A percentile compares a stretch with the other conserved stretches of the same genome.
These are phyloP conservation scores for Omphalotus guepiniiformis DNA, from an alignment of 768 basidiomycete species.

Conservation along the genomic window DNA sequence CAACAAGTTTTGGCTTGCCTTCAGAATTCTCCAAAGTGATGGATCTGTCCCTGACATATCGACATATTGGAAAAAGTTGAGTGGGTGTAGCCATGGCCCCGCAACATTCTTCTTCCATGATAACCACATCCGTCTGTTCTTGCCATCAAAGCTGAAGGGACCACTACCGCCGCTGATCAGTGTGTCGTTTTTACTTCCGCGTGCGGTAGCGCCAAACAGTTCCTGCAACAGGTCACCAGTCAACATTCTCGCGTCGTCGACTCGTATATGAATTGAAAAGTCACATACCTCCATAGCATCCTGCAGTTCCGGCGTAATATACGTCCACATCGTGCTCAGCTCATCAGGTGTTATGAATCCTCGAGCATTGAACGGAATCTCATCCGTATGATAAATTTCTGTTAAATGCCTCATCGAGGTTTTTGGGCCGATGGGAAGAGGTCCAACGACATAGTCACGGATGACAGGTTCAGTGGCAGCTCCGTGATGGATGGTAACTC, in stretches of 20 bases:
- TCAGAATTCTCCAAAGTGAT: constrained; percentile 46
- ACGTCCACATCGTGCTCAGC: constrained; percentile 26
- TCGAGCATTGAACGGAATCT: constrained; percentile 53
- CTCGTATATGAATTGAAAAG: neutral
- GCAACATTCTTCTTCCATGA: constrained; percentile 45
- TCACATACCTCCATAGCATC: constrained; percentile 37
- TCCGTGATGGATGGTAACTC: constrained; percentile 51
- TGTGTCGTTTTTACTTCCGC: constrained; percentile 44
- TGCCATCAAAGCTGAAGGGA: constrained; percentile 58
- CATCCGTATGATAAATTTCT: constrained; percentile 48
- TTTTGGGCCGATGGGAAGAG: constrained; percentile 40
- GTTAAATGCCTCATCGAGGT: constrained; percentile 39
- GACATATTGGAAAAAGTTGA: constrained; percentile 54
- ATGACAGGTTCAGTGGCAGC: constrained; percentile 36
- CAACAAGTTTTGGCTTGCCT: constrained; percentile 31
- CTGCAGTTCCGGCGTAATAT: constrained; percentile 31
- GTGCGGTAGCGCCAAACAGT: constrained; percentile 41
- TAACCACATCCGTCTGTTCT: constrained; percentile 53
- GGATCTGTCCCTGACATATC: constrained; percentile 53
- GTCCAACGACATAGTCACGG: constrained; percentile 55
- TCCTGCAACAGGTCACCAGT: constrained; percentile 28
- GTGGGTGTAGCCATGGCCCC: constrained; percentile 49
- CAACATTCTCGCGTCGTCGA: neutral
- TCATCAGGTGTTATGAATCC: constrained; percentile 28
- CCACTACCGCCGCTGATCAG: constrained; percentile 41